Base-by-base conservation (phyloP, 345 rosid species). In the Iberis pinnata region DNA sequence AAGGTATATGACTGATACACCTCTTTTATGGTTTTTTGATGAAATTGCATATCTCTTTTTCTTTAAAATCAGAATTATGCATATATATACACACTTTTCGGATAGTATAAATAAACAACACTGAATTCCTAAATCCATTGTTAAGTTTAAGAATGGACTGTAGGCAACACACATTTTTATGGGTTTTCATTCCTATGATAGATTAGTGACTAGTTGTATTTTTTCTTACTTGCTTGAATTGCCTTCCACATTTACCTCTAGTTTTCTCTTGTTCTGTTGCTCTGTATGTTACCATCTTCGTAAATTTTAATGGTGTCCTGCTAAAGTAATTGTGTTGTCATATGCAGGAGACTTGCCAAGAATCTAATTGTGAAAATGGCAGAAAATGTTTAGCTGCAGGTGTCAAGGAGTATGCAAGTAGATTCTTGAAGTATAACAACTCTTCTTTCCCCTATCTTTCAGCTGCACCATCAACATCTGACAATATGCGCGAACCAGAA, bases 401-500 rank as follows among this genome's bases (percentile, higher is more conserved):
- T 12, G 68, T 92, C 73, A 75, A 12, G 59, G 79, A 65, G 49
- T 88, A 88, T 78, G 94, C 98, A 17, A 64, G 75, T 25, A 81
- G 80, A 65, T 88, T 76, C 74, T 76, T 88, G 75, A 76, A 71
- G 61, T 74, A 55, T 60, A 65, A 52, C 72, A 71, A 68, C 44
- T 65, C 76, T 55, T 52, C 70, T 60, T 70, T 61, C 57, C 57
- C 75, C 55, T 51, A 74, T 53, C 84, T 70, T 70, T 80, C 76
- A 45, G 83, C 75, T 64, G 75, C 79, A 47, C 94, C 82, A 6
- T 56, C 67, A 42, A 75, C 83, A 53, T 83, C 84, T 53, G 97
- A 88, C 42, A 77, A 69, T 60, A 64, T 75, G 47, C 73, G 73
- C 43, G 84, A 79, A 43, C 58, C 64, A 8, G 83, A 77, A 69